A percentile compares a stretch with the other conserved stretches of the same genome.
phyloP scores from a whole-genome alignment of 371 early-diverging fungal species.

The Haplosporangium sp. region DNA sequence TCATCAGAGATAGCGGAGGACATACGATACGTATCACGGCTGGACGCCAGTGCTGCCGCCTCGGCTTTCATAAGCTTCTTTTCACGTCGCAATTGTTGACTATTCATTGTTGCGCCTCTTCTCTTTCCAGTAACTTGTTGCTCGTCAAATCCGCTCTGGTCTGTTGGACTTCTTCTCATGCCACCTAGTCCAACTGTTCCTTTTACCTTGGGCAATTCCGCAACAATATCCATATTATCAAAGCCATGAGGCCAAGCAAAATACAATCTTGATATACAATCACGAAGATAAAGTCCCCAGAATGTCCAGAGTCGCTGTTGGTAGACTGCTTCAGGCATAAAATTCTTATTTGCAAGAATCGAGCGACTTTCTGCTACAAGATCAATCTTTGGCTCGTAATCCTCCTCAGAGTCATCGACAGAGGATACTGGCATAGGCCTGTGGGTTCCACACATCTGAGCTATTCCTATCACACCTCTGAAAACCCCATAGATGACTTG shows the following conservation, averaged over 20 bases:
- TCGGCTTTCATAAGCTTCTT: slow-evolving; percentile 12
- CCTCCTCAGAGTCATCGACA: not conserved
- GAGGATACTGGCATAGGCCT: not conserved
- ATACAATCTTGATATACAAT: slow-evolving; percentile 32
- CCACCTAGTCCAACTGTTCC: slow-evolving; percentile 31
- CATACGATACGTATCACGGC: slow-evolving; percentile 4
- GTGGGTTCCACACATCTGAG: slow-evolving; percentile 25
- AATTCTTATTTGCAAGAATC: not conserved
- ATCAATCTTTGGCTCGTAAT: slow-evolving; percentile 10
- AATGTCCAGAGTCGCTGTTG: slow-evolving; percentile 46
- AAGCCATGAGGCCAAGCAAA: slow-evolving; percentile 40
- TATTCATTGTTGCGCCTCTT: slow-evolving; percentile 12
- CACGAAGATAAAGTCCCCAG: slow-evolving; percentile 44
- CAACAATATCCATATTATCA: slow-evolving; percentile 17
- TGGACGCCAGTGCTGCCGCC: slow-evolving; percentile 1
- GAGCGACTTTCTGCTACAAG: slow-evolving; percentile 18
- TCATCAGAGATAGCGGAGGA: not conserved
- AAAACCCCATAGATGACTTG: slow-evolving; percentile 47
- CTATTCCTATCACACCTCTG: slow-evolving; percentile 12
- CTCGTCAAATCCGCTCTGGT: not conserved
- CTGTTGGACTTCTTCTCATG: not conserved
- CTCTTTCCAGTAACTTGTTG: slow-evolving; percentile 13
- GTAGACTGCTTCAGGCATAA: slow-evolving; percentile 31
- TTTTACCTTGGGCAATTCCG: slow-evolving; percentile 40
- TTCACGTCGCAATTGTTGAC: not conserved